A percentile compares a stretch with the other conserved stretches of the same genome.
Evolutionary conservation across 495 filamentous ascomycete species (phyloP).

Genomic region (Jackrogersella multiformis): DNA sequence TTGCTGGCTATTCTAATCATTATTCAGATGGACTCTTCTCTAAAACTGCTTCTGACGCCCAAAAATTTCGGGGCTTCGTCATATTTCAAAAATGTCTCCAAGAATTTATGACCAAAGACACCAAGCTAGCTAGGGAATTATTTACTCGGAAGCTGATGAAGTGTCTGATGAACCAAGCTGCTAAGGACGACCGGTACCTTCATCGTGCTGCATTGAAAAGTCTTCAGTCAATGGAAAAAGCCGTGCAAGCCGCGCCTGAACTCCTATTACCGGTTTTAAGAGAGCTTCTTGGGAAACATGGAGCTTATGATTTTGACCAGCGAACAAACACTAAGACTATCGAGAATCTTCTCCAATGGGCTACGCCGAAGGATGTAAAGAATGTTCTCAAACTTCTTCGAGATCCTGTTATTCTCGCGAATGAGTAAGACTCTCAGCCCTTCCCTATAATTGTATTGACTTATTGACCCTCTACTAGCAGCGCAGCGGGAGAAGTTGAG

Average conservation of each 20-base stretch:
- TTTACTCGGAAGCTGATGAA: constrained; percentile 86
- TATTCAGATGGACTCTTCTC: constrained; percentile 79
- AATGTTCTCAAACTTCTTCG: constrained; percentile 54
- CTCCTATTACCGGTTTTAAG: constrained; percentile 67
- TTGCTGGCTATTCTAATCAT: constrained; percentile 1
- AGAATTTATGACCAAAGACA: constrained; percentile 49
- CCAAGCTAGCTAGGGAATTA: constrained; percentile 50
- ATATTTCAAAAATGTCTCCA: constrained; percentile 79
- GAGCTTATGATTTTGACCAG: constrained; percentile 82
- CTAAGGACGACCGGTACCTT: constrained; percentile 83
- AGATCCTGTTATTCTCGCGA: constrained; percentile 46
- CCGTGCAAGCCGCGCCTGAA: constrained; percentile 70
- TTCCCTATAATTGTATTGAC: background rate
- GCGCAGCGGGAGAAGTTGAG: constrained; percentile 47
- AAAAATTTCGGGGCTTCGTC: constrained; percentile 90
- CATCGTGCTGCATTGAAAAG: constrained; percentile 80
- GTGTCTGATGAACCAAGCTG: constrained; percentile 85
- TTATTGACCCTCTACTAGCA: constrained; percentile 33
- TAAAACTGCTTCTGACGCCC: constrained; percentile 78
- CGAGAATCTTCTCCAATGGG: constrained; percentile 73
- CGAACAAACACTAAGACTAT: constrained; percentile 89
- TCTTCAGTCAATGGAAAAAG: constrained; percentile 70
- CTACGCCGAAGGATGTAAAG: constrained; percentile 62
- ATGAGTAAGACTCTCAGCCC: constrained; percentile 39
- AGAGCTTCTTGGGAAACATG: constrained; percentile 72